Percentiles rank a stretch among this genome's conserved stretches.
phyloP scores from a whole-genome alignment of 164 flowering plant genomes.

The Vitis cinerea region DNA sequence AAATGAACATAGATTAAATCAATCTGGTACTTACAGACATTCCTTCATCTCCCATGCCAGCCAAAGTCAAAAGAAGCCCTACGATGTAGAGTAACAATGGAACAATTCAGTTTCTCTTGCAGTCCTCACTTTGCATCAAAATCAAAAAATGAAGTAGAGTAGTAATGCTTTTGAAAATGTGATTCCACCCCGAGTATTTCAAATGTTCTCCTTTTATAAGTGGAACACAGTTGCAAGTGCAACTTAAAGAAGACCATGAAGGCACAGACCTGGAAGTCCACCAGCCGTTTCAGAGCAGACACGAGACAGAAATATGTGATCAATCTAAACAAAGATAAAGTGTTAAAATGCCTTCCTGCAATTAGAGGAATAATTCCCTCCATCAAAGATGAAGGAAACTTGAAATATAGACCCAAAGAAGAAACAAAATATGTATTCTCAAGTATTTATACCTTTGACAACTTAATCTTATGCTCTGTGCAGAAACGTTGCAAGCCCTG shows the following conservation, averaged over 20 bases:
- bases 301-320: conserved; percentile 94
- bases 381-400: neutral
- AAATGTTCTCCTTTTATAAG: too few species aligned
- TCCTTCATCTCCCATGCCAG: conserved; percentile 95
- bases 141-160: neutral
- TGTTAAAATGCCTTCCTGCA: neutral
- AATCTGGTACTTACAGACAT: conserved; percentile 66
- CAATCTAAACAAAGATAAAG: conserved; percentile 54
- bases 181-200: too few species aligned
- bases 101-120: neutral
- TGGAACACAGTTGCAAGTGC: too few species aligned
- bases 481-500: conserved; percentile 98
- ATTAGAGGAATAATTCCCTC: neutral
- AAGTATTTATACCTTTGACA: conserved; percentile 69
- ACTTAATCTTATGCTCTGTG: conserved; percentile 89
- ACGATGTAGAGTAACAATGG: conserved; percentile 5
- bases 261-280: conserved; percentile 87
- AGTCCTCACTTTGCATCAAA: neutral
- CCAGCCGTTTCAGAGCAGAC: conserved; percentile 99
- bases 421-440: neutral
- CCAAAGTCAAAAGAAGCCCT: conserved; percentile 95
- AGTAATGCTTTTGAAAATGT: neutral
- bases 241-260: conserved; percentile 1
- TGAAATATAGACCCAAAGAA: neutral
- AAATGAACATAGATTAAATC: neutral